Percentiles rank a stretch among this genome's conserved stretches.
These are phyloP conservation scores for Hyaloperonospora arabidopsidis DNA, from an alignment of 352 stramenopile species.

Conservation along the genomic window DNA sequence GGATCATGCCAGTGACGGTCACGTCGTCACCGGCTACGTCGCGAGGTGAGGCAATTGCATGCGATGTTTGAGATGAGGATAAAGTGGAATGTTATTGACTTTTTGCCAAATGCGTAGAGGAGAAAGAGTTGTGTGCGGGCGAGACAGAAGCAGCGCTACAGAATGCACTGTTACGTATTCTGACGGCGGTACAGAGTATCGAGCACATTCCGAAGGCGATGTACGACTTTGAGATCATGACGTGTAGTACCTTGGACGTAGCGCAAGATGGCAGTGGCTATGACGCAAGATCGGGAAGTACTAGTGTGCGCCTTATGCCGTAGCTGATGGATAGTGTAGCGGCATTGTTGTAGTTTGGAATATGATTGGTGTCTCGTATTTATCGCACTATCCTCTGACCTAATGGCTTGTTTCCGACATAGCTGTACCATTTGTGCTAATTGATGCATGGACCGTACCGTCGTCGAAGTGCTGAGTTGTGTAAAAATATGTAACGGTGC, in stretches of 20 bases:
- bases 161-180: constrained; percentile 61
- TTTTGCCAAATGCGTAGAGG: constrained; percentile 15
- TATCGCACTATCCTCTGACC: neutral
- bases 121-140: constrained; percentile 42
- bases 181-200: constrained; percentile 66
- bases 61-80: too few relatives aligned
- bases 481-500: too few relatives aligned
- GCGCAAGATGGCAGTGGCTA: constrained; percentile 41
- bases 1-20: constrained; percentile 64
- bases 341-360: neutral
- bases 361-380: constrained; percentile 13
- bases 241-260: constrained; percentile 42
- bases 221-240: constrained; percentile 80
- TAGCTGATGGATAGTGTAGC: constrained; percentile 6
- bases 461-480: too few relatives aligned
- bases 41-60: constrained; percentile 22
- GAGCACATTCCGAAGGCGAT: constrained; percentile 74
- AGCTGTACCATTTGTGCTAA: too few relatives aligned
- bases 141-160: constrained; percentile 65
- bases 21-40: constrained; percentile 34
- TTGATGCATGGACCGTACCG: too few relatives aligned
- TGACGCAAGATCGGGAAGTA: constrained; percentile 23
- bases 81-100: neutral
- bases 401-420: too few relatives aligned
- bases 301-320: constrained; percentile 41